These are phyloP conservation scores for Phytophthora palmivora DNA, from an alignment of 352 stramenopile genomes.

Conservation along the genomic window DNA sequence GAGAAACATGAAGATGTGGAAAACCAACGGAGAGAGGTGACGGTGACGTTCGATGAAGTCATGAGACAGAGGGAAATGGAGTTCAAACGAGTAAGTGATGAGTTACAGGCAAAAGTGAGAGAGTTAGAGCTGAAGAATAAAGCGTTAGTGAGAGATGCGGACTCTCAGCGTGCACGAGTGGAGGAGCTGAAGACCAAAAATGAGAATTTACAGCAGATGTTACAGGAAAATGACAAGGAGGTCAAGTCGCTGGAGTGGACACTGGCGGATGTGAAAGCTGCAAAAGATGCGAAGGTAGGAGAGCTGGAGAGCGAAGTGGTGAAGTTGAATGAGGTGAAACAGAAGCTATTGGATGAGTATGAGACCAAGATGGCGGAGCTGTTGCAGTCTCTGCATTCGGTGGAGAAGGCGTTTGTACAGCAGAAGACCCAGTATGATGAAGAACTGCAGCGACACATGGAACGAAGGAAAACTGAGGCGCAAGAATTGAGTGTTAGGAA, in stretches of 20 bases:
- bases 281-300: slow-evolving; percentile 67
- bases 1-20: slow-evolving; percentile 87
- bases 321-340: slow-evolving; percentile 74
- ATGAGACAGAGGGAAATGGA: slow-evolving; percentile 71
- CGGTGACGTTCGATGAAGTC: slow-evolving; percentile 80
- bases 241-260: slow-evolving; percentile 76
- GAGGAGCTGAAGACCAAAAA: slow-evolving; percentile 72
- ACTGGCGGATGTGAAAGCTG: slow-evolving; percentile 57
- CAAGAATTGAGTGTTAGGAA: slow-evolving; percentile 28
- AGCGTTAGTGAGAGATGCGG: slow-evolving; percentile 44
- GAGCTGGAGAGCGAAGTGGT: slow-evolving; percentile 69
- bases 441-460: slow-evolving; percentile 54
- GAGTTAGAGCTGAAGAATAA: slow-evolving; percentile 78
- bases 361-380: slow-evolving; percentile 88
- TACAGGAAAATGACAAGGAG: slow-evolving; percentile 73
- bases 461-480: slow-evolving; percentile 58
- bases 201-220: slow-evolving; percentile 66
- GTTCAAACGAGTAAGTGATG: slow-evolving; percentile 56
- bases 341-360: slow-evolving; percentile 84
- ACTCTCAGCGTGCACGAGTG: slow-evolving; percentile 47
- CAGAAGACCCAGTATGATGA: slow-evolving; percentile 85
- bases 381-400: slow-evolving; percentile 77
- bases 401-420: slow-evolving; percentile 86
- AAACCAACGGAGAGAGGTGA: slow-evolving; percentile 73
- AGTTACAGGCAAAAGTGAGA: slow-evolving; percentile 47